phyloP scores from a whole-genome alignment of 768 basidiomycete species.

The Hypholoma fasciculare region DNA sequence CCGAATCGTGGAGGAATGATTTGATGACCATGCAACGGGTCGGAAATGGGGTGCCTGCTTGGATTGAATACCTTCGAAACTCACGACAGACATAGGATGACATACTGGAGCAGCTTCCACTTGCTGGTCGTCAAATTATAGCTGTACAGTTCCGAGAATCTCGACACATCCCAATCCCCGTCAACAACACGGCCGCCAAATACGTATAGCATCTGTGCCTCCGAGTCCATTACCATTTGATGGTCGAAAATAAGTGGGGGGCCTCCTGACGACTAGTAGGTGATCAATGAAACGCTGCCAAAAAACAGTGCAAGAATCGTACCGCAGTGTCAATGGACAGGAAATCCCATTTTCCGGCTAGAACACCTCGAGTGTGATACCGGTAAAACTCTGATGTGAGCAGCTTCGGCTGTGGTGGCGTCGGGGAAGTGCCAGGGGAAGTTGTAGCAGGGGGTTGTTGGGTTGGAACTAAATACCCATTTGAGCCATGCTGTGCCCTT shows the following conservation, averaged over 20 bases:
- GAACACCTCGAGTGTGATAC: constrained; percentile 64
- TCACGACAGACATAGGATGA: not conserved
- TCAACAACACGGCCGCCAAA: constrained; percentile 77
- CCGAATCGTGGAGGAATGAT: constrained; percentile 64
- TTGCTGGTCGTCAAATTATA: constrained; percentile 65
- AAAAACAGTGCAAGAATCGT: constrained; percentile 18
- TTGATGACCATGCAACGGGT: constrained; percentile 30
- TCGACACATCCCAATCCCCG: constrained; percentile 56
- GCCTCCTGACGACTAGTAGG: constrained; percentile 56
- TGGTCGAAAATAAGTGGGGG: constrained; percentile 79
- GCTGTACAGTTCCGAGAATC: constrained; percentile 73
- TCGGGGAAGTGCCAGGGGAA: not conserved
- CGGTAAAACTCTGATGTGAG: constrained; percentile 74
- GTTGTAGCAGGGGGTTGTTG: not conserved
- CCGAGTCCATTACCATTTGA: constrained; percentile 77
- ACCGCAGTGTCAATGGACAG: constrained; percentile 69
- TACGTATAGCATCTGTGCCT: constrained; percentile 70
- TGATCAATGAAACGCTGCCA: not conserved
- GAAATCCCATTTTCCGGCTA: constrained; percentile 71
- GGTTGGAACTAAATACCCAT: not conserved
- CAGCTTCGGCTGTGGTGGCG: constrained; percentile 19
- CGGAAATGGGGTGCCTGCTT: constrained; percentile 20
- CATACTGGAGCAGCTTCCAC: constrained; percentile 73
- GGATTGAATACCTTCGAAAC: not conserved
- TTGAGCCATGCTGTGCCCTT: not conserved